A percentile compares a stretch with the other conserved stretches of the same genome.
Evolutionary conservation across 495 filamentous ascomycete genomes (phyloP).

Genomic region (Aspergillus homomorphus): DNA sequence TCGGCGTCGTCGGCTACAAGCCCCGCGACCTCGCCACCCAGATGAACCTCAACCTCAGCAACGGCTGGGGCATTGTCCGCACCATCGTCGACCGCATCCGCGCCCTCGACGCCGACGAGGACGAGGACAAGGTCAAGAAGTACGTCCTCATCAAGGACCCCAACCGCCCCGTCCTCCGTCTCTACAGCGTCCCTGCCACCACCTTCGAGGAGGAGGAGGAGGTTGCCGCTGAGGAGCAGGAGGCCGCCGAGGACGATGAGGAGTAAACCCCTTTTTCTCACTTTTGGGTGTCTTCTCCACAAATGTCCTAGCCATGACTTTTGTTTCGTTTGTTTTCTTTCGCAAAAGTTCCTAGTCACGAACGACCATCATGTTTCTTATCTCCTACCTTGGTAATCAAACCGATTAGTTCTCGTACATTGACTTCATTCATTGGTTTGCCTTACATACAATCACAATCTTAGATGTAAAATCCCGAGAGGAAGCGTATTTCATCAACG

Average conservation of each 20-base stretch:
- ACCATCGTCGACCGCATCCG: slow-evolving; percentile 88
- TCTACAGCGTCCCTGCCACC: slow-evolving; percentile 85
- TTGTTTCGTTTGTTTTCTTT: no score
- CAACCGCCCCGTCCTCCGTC: slow-evolving; percentile 86
- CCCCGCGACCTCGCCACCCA: slow-evolving; percentile 93
- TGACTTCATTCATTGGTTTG: no score
- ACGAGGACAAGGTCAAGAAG: slow-evolving; percentile 61
- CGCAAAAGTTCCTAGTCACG: neutral
- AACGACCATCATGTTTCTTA: neutral
- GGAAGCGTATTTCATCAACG: no score
- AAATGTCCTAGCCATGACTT: no score
- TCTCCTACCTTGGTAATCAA: neutral
- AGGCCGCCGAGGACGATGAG: slow-evolving; percentile 32
- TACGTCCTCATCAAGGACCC: slow-evolving; percentile 81
- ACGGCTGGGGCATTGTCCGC: slow-evolving; percentile 98
- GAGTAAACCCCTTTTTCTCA: no score
- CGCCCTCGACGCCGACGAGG: slow-evolving; percentile 62
- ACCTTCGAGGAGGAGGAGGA: slow-evolving; percentile 82
- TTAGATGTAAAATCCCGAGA: no score
- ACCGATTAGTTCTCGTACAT: no score
- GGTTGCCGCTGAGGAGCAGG: slow-evolving; percentile 44
- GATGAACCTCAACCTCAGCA: slow-evolving; percentile 95
- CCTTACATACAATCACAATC: no score
- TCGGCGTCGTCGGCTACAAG: slow-evolving; percentile 96
- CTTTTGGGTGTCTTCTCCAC: no score